These are phyloP conservation scores for Hemisphaericaspora xylanilytica DNA, from an alignment of 1,139 yeast genomes.

Conservation along the genomic window DNA sequence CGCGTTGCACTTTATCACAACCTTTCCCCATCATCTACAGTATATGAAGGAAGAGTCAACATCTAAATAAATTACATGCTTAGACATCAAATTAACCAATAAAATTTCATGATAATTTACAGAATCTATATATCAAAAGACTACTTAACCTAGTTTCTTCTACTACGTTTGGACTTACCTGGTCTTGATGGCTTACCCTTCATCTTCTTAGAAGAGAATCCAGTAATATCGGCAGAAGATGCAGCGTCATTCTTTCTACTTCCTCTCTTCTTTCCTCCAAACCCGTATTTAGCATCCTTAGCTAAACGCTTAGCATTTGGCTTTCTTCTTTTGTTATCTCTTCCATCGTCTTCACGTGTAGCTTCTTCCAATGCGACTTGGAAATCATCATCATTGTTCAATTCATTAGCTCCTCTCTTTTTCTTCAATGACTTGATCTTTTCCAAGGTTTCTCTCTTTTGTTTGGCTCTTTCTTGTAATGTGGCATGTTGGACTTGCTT, in stretches of 20 bases:
- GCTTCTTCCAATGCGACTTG: conserved; percentile 89
- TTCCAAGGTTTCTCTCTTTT: conserved; percentile 87
- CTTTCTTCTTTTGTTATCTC: conserved; percentile 44
- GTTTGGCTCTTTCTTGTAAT: conserved; percentile 90
- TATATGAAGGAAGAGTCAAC: too few relatives aligned
- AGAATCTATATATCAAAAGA: conserved; percentile 2
- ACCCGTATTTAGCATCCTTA: conserved; percentile 61
- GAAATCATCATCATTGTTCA: conserved; percentile 58
- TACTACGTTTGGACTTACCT: conserved; percentile 65
- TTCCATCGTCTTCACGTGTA: conserved; percentile 44
- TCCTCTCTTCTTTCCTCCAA: conserved; percentile 77
- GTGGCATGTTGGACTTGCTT: conserved; percentile 95
- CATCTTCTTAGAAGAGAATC: conserved; percentile 58
- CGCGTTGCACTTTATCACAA: too few relatives aligned
- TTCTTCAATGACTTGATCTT: conserved; percentile 86
- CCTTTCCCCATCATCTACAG: too few relatives aligned
- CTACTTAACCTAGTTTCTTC: conserved; percentile 19
- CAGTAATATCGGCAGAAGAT: conserved; percentile 69
- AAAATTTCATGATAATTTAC: background rate
- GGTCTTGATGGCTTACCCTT: conserved; percentile 49
- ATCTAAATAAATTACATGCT: too few relatives aligned
- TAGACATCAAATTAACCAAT: too few relatives aligned
- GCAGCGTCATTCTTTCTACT: conserved; percentile 71
- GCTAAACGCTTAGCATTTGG: conserved; percentile 64
- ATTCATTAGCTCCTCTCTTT: conserved; percentile 77